Percentiles rank a stretch among this genome's conserved stretches.
Evolutionary conservation across 371 early-diverging fungal genomes (phyloP).

Genomic region (Apophysomyces elegans): DNA sequence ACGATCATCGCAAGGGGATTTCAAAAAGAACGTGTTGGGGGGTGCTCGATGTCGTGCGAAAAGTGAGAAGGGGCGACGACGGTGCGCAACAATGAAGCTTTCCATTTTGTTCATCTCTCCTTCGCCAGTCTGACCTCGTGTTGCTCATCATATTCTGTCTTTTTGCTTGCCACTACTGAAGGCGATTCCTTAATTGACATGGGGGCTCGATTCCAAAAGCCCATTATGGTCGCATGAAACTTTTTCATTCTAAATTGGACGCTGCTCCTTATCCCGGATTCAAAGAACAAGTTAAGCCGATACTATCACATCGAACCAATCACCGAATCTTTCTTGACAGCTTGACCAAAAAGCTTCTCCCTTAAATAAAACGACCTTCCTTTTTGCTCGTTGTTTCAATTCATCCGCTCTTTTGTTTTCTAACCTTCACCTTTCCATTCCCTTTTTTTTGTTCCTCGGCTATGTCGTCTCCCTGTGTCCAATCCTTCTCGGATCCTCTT

Average conservation of each 20-base stretch:
- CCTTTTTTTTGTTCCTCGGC: constrained; percentile 10
- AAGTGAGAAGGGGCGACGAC: constrained; percentile 11
- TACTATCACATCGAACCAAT: constrained; percentile 21
- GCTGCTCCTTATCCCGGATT: constrained; percentile 22
- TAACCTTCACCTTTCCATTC: constrained; percentile 17
- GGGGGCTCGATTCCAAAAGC: constrained; percentile 19
- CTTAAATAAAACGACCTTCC: constrained; percentile 26
- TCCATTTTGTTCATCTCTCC: constrained; percentile 8
- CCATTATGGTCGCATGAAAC: constrained; percentile 26
- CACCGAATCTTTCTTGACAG: constrained; percentile 20
- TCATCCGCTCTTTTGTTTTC: constrained; percentile 18
- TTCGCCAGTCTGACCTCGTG: constrained; percentile 14
- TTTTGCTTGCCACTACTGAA: constrained; percentile 12
- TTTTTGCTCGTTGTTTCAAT: constrained; percentile 15
- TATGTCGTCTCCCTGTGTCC: constrained; percentile 35
- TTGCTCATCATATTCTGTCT: constrained; percentile 7
- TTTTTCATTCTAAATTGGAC: constrained; percentile 29
- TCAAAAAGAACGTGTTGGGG: constrained; percentile 8
- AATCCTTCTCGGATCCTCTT: constrained; percentile 20
- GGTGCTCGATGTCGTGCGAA: constrained; percentile 2
- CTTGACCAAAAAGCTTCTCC: constrained; percentile 3
- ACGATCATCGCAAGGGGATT: constrained; percentile 9
- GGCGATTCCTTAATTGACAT: constrained; percentile 16
- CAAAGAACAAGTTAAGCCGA: constrained; percentile 13
- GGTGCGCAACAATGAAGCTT: constrained; percentile 11